These are phyloP conservation scores for Setomelanomma holmii DNA, from an alignment of 2,329 filamentous ascomycete genomes.

Conservation along the genomic window DNA sequence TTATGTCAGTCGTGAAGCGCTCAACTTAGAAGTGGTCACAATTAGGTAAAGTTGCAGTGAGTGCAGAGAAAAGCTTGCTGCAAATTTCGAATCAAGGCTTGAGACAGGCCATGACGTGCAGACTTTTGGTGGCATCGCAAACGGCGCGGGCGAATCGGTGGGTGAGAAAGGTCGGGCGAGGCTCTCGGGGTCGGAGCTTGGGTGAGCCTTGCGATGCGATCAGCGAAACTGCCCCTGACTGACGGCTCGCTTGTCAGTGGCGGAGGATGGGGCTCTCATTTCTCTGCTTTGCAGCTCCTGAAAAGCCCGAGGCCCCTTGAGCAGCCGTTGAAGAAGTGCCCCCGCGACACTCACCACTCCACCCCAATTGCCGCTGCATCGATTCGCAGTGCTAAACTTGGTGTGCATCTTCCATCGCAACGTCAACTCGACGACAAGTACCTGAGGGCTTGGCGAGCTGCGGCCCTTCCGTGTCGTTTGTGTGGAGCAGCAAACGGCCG, in stretches of 20 bases:
- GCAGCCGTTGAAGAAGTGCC: slow-evolving; percentile 4
- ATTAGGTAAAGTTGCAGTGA: too few species aligned
- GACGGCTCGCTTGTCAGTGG: slow-evolving; percentile 17
- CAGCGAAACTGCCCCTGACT: slow-evolving; percentile 15
- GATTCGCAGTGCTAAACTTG: background rate
- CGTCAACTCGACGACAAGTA: slow-evolving; percentile 8
- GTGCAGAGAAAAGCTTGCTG: slow-evolving; percentile 2
- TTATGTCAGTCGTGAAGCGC: slow-evolving; percentile 3
- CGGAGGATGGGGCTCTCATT: slow-evolving; percentile 30
- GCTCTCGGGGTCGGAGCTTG: slow-evolving; percentile 3
- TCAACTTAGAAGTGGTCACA: background rate
- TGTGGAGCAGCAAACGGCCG: slow-evolving; percentile 1
- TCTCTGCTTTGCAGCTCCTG: slow-evolving; percentile 20
- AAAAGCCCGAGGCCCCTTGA: slow-evolving; percentile 19
- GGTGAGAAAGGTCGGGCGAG: slow-evolving; percentile 14
- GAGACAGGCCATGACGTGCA: slow-evolving; percentile 3
- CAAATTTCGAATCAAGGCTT: background rate
- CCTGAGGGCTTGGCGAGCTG: slow-evolving; percentile 12
- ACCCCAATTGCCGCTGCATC: slow-evolving; percentile 9
- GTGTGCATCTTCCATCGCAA: background rate
- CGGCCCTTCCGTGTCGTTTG: background rate
- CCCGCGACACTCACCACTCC: slow-evolving; percentile 4
- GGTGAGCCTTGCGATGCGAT: background rate
- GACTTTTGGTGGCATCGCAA: background rate
- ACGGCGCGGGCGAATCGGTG: slow-evolving; percentile 1